Evolutionary conservation across 768 basidiomycete species (phyloP), one percentile per base, ranked within the genome.

Genomic region (Cyclocybe cylindracea): DNA sequence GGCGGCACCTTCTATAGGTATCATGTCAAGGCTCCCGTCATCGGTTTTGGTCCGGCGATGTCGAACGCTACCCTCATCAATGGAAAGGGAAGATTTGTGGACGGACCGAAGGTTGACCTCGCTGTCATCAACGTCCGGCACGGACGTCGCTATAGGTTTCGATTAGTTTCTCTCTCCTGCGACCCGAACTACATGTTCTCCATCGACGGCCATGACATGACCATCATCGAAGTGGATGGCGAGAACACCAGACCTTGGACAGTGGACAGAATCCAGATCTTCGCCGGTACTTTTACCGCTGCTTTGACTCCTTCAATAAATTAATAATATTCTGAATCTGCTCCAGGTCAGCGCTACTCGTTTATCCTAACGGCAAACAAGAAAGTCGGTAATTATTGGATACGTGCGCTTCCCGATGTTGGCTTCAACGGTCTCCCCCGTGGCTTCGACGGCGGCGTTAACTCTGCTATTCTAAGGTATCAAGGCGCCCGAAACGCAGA

Each of bases 91-190:
- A 73, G 78, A 1, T 73, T 63, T 45, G 29, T 52, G 4, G 69
- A 65, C 2, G 78, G 78, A 0, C 72, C 74, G 8, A 14, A 36
- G 4, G 51, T 64, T 10, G 48, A 68, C 0, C 60, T 77, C 10
- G 63, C 74, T 2, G 66, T 77, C 9, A 65, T 77, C 49, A 70
- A 72, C 36, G 77, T 84, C 34, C 42, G 57, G 7, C 48, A 45
- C 0, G 72, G 72, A 13, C 61, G 65, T 41, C 67, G 80, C 18
- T 84, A 83, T 55, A 76, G 83, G 19, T 77, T 83, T 63, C 76
- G 82, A 4, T 34, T 84, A 2, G 55, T 83, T 45, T 66, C 56
- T 48, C 74, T 77, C 47, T 74, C 76, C 10, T 80, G 80, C 61
- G 75, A 76, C 43, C 72, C 60, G 54, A 66, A 51, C 67, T 78